Percentiles rank a stretch among this genome's conserved stretches.
These are phyloP conservation scores for Aspergillus puulaauensis DNA, from an alignment of 2,329 filamentous ascomycete genomes.

Conservation along the genomic window DNA sequence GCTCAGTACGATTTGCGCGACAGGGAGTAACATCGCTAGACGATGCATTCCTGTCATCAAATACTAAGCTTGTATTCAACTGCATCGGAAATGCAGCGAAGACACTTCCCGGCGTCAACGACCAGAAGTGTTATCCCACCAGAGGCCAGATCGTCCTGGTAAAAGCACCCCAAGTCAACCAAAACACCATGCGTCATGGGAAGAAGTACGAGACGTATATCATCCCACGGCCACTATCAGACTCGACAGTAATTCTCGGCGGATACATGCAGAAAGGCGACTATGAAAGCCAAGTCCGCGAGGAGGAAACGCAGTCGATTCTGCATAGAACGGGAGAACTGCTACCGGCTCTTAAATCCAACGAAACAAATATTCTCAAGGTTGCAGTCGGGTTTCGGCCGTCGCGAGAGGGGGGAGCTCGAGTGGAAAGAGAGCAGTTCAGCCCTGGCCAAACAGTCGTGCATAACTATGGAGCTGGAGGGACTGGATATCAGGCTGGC, in stretches of 20 bases:
- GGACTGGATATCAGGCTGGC: slow-evolving; percentile 47
- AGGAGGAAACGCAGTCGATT: slow-evolving; percentile 40
- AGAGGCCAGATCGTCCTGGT: slow-evolving; percentile 42
- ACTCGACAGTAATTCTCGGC: slow-evolving; percentile 39
- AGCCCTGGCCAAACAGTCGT: slow-evolving; percentile 8
- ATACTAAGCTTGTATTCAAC: neutral
- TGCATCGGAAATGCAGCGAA: slow-evolving; percentile 35
- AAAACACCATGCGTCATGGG: slow-evolving; percentile 43
- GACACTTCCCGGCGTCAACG: slow-evolving; percentile 37
- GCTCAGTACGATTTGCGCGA: slow-evolving; percentile 5
- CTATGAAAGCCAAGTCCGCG: slow-evolving; percentile 13
- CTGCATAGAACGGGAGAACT: slow-evolving; percentile 35
- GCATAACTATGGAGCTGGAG: slow-evolving; percentile 43
- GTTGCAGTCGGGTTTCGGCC: slow-evolving; percentile 27
- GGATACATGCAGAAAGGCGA: slow-evolving; percentile 33
- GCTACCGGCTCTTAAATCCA: slow-evolving; percentile 28
- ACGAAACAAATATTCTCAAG: slow-evolving; percentile 32
- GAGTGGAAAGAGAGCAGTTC: slow-evolving; percentile 15
- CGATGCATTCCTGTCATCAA: neutral
- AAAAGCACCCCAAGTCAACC: slow-evolving; percentile 32
- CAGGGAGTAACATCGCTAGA: neutral
- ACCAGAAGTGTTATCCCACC: slow-evolving; percentile 43
- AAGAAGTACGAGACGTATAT: slow-evolving; percentile 44
- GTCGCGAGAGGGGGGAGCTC: slow-evolving; percentile 18
- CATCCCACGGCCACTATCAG: slow-evolving; percentile 39